A percentile compares a stretch with the other conserved stretches of the same genome.
Conservation (phyloP, 2,329 filamentous ascomycete species). For the Diaporthe nobilis region DNA sequence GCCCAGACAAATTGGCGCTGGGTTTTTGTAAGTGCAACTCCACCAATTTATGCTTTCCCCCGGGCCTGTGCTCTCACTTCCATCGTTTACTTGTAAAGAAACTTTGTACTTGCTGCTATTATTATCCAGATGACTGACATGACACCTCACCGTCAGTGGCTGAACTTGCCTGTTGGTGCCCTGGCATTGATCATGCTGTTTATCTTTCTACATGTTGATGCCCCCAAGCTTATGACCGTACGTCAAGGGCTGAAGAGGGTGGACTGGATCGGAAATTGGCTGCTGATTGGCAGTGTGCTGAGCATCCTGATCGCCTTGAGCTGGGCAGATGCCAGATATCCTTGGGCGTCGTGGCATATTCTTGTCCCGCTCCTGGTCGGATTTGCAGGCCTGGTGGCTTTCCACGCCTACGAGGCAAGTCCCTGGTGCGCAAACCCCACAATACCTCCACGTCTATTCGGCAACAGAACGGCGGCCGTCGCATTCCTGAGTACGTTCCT, state of each 20-base stretch:
- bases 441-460: conserved; percentile 44
- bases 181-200: conserved; percentile 45
- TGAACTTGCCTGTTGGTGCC: conserved; percentile 25
- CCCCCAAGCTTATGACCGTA: conserved; percentile 44
- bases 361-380: conserved; percentile 58
- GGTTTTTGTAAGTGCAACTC: conserved; percentile 37
- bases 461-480: conserved; percentile 40
- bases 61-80: background rate
- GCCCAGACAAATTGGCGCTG: conserved; percentile 44
- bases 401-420: conserved; percentile 34
- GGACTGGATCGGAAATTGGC: conserved; percentile 51
- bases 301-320: conserved; percentile 57
- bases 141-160: conserved; percentile 40
- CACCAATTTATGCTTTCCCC: too few species aligned
- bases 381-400: conserved; percentile 31
- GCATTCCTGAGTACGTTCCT: conserved; percentile 38
- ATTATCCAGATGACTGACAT: background rate
- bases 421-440: conserved; percentile 36
- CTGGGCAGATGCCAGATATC: conserved; percentile 56
- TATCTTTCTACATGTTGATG: conserved; percentile 57
- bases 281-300: conserved; percentile 49
- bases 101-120: background rate
- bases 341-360: conserved; percentile 56
- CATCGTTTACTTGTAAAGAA: background rate
- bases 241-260: conserved; percentile 47